Base-by-base conservation (phyloP, 2,329 filamentous ascomycete species). In the Tolypocladium sp. region DNA sequence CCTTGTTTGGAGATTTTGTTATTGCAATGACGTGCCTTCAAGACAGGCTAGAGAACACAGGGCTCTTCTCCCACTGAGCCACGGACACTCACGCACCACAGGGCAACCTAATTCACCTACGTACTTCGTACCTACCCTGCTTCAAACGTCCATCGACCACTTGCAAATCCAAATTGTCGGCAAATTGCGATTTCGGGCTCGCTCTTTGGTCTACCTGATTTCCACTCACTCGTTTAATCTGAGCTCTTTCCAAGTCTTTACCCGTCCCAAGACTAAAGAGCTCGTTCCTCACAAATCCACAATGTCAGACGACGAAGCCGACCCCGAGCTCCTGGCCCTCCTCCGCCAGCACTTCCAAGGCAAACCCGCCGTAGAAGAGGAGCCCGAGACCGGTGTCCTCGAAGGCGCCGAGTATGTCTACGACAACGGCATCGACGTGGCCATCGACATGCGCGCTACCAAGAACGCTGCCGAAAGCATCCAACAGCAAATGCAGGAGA, bases 231-330 rank as follows among this genome's bases (percentile, higher is more conserved):
- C 9, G 3, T 56, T 27, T 51, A 33, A 49, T 27, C 30, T 25
- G 27, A n/a, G 17, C 27, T 33, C 17, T 30, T 20, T 12, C 15
- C 46, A 3, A 15, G 4, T 12, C 15, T n/a, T 22, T 22, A 12
- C 22, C 13, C 25, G 20, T 3, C 44, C 22, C 44, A 5, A 25
- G 42, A 25, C 42, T 13, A 15, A 22, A 15, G 10, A 25, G 46
- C 10, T 20, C 41, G 38, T 13, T 4, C 52, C 38, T 40, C 38
- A 3, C 38, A 40, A 46, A 15, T 7, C 55, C 62, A 77, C 55
- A 66, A 95, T 95, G 90, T 95, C 91, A 54, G 92, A 97, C 77
- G 91, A 96, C 73, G 93, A 96, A 73, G 87, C 88, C 55, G 93
- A 97, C 70, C 88, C 84, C 46, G 92, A 97, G 74, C 85, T 97